Percentiles rank a stretch among this genome's conserved stretches.
phyloP scores from a whole-genome alignment of 2,329 filamentous ascomycete genomes.

The Colletotrichum cereale region DNA sequence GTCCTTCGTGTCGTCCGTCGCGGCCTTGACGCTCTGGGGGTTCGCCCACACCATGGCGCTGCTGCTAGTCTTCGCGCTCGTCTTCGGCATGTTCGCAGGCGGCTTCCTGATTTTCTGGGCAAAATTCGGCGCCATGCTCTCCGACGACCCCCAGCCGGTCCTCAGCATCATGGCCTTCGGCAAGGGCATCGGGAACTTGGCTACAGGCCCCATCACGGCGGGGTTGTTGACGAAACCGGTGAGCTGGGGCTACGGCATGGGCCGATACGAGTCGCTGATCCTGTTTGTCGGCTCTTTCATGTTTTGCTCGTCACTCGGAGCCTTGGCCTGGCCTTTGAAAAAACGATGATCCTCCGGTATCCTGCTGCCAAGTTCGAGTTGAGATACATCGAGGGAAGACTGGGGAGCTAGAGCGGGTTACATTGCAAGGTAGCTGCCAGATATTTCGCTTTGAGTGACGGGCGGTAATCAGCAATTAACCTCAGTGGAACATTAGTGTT shows the following conservation, averaged over 20 bases:
- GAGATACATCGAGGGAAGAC: background rate
- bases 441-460: background rate
- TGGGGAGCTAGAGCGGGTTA: too few relatives aligned
- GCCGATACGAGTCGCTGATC: slow-evolving; percentile 32
- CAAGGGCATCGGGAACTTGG: slow-evolving; percentile 47
- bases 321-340: slow-evolving; percentile 32
- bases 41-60: slow-evolving; percentile 58
- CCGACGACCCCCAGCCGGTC: slow-evolving; percentile 45
- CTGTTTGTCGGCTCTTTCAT: slow-evolving; percentile 37
- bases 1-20: slow-evolving; percentile 60
- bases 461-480: too few relatives aligned
- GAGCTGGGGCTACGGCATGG: slow-evolving; percentile 30
- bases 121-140: slow-evolving; percentile 46
- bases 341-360: background rate
- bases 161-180: slow-evolving; percentile 48
- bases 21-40: slow-evolving; percentile 68
- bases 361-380: background rate
- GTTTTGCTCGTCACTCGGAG: slow-evolving; percentile 34
- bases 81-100: slow-evolving; percentile 70
- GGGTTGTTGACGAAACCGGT: slow-evolving; percentile 40
- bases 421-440: background rate
- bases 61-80: slow-evolving; percentile 63
- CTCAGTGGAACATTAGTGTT: slow-evolving; percentile 1
- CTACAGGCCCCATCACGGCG: slow-evolving; percentile 45
- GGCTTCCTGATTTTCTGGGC: slow-evolving; percentile 45